Evolutionary conservation across 202 grass and related monocot genomes (phyloP).

Genomic region (Cymbopogon flexuosus): DNA sequence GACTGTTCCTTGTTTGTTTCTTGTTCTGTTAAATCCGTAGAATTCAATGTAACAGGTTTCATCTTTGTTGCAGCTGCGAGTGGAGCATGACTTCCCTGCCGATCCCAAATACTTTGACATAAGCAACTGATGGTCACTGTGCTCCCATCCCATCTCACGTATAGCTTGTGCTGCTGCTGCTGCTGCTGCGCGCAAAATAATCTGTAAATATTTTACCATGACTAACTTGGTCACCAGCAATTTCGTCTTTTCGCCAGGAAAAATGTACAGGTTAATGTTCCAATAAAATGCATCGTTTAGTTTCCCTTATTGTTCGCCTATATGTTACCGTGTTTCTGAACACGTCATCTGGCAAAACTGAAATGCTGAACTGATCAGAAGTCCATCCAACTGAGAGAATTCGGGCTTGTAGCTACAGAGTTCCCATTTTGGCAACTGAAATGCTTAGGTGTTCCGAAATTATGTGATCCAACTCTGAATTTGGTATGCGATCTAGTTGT

Average conservation of each 20-base stretch:
- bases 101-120: slow-evolving; percentile 98
- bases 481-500: not conserved
- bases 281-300: slow-evolving; percentile 45
- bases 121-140: slow-evolving; percentile 55
- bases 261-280: slow-evolving; percentile 59
- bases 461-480: not conserved
- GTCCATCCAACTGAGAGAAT: too few relatives aligned
- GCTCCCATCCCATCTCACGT: slow-evolving; percentile 6
- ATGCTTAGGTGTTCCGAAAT: too few relatives aligned
- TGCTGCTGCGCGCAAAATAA: not conserved
- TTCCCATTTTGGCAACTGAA: too few relatives aligned
- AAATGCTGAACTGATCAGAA: too few relatives aligned
- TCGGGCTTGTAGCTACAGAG: too few relatives aligned
- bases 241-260: slow-evolving; percentile 19
- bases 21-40: not conserved
- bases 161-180: slow-evolving; percentile 1
- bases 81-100: slow-evolving; percentile 88
- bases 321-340: too few relatives aligned
- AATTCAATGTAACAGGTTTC: not conserved
- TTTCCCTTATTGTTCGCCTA: not conserved
- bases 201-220: slow-evolving; percentile 55
- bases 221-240: slow-evolving; percentile 18
- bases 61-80: slow-evolving; percentile 54
- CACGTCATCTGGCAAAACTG: too few relatives aligned
- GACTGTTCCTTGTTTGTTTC: not conserved